Conservation (phyloP, 306 rosid genomes). For the Clitoria ternatea region DNA sequence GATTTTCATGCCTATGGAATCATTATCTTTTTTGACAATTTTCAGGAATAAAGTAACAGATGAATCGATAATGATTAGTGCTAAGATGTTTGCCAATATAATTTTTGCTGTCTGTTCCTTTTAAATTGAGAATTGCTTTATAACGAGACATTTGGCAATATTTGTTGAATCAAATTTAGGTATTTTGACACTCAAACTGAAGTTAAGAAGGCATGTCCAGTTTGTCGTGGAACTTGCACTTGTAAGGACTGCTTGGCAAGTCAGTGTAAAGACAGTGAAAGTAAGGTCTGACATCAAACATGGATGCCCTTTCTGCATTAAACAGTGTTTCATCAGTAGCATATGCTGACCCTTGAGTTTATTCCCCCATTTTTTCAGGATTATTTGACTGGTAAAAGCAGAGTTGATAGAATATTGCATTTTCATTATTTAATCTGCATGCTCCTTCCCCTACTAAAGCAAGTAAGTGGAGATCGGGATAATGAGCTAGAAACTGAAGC, state of each 20-base stretch:
- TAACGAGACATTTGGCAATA: constrained; percentile 12
- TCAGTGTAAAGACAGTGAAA: constrained; percentile 66
- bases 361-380: constrained; percentile 49
- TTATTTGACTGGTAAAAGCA: constrained; percentile 48
- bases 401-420: constrained; percentile 61
- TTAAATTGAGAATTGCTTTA: constrained; percentile 7
- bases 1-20: neutral
- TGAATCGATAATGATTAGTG: constrained; percentile 7
- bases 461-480: constrained; percentile 57
- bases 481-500: constrained; percentile 73
- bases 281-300: constrained; percentile 93
- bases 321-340: constrained; percentile 21
- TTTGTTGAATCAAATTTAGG: constrained; percentile 43
- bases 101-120: constrained; percentile 14
- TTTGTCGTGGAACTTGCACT: constrained; percentile 82
- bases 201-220: constrained; percentile 89
- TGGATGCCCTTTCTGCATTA: constrained; percentile 24
- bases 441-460: constrained; percentile 84
- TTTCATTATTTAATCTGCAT: constrained; percentile 82
- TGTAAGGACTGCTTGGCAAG: constrained; percentile 74
- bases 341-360: constrained; percentile 30
- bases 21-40: neutral
- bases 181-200: constrained; percentile 68
- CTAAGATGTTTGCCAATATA: neutral
- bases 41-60: neutral